Percentiles rank a stretch among this genome's conserved stretches.
Evolutionary conservation across 208 protist species (phyloP).

Genomic region (Crithidia thermophila): DNA sequence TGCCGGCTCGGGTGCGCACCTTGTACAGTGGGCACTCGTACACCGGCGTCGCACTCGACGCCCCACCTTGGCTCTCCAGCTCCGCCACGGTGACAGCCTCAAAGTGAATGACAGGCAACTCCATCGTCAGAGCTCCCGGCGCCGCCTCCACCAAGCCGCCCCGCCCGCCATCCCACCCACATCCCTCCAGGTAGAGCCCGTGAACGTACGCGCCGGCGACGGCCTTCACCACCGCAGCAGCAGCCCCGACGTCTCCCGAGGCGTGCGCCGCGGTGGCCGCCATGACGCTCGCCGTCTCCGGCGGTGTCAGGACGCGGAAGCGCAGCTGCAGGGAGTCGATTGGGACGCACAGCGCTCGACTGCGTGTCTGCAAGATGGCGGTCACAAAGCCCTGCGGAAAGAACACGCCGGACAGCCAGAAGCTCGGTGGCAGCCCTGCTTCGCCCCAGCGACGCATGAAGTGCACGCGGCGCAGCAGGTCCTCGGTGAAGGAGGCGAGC

Average conservation of each 20-base stretch:
- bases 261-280: slow-evolving; percentile 27
- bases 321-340: slow-evolving; percentile 89
- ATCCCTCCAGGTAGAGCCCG: slow-evolving; percentile 92
- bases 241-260: slow-evolving; percentile 31
- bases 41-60: slow-evolving; percentile 2
- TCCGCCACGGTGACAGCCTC: slow-evolving; percentile 71
- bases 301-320: slow-evolving; percentile 48
- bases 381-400: slow-evolving; percentile 97
- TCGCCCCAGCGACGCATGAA: slow-evolving; percentile 94
- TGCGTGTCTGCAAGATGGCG: slow-evolving; percentile 88
- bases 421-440: slow-evolving; percentile 85
- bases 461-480: slow-evolving; percentile 86
- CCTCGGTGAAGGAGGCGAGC: slow-evolving; percentile 93
- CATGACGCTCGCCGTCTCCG: slow-evolving; percentile 28
- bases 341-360: slow-evolving; percentile 77
- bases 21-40: slow-evolving; percentile 95
- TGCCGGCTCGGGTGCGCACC: slow-evolving; percentile 86
- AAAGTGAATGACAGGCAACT: slow-evolving; percentile 89
- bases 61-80: not conserved
- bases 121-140: slow-evolving; percentile 81
- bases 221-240: slow-evolving; percentile 37
- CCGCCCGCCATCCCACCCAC: slow-evolving; percentile 56
- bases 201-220: slow-evolving; percentile 89
- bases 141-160: slow-evolving; percentile 74
- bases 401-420: slow-evolving; percentile 98